Percentiles rank a stretch among this genome's conserved stretches.
Evolutionary conservation across 2,329 filamentous ascomycete genomes (phyloP).

Genomic region (Zasmidium angulare): DNA sequence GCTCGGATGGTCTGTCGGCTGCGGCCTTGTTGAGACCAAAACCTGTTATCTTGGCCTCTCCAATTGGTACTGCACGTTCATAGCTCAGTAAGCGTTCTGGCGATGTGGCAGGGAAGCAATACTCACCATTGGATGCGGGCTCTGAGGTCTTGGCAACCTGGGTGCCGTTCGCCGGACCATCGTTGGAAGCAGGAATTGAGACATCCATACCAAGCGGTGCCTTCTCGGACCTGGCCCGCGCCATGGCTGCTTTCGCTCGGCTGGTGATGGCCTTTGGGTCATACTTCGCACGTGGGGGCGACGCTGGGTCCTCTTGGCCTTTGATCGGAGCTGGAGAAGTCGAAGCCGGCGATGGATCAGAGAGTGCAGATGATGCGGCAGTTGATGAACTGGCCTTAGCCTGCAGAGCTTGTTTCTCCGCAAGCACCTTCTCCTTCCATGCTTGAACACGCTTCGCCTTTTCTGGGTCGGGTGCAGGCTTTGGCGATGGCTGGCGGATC

Average conservation of each 20-base stretch:
- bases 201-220: conserved; percentile 59
- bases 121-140: conserved; percentile 39
- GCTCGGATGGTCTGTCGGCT: conserved; percentile 56
- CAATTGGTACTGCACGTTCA: conserved; percentile 4
- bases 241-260: conserved; percentile 64
- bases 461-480: conserved; percentile 6
- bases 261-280: conserved; percentile 84
- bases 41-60: conserved; percentile 67
- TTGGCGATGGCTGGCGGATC: conserved; percentile 9
- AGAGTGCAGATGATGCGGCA: conserved; percentile 10
- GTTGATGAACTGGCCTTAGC: conserved; percentile 10
- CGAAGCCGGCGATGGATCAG: conserved; percentile 4
- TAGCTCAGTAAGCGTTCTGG: background rate
- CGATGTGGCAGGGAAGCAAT: conserved; percentile 3
- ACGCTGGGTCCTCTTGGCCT: conserved; percentile 35
- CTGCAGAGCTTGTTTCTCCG: conserved; percentile 50
- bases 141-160: conserved; percentile 38
- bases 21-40: conserved; percentile 77
- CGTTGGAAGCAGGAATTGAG: conserved; percentile 41
- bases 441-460: conserved; percentile 74
- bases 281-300: conserved; percentile 75
- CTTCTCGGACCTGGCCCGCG: conserved; percentile 47
- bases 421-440: conserved; percentile 81
- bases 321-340: conserved; percentile 8
- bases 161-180: conserved; percentile 37